Base-by-base conservation (phyloP, 208 protist genomes). In the Acanthamoeba royreba region DNA sequence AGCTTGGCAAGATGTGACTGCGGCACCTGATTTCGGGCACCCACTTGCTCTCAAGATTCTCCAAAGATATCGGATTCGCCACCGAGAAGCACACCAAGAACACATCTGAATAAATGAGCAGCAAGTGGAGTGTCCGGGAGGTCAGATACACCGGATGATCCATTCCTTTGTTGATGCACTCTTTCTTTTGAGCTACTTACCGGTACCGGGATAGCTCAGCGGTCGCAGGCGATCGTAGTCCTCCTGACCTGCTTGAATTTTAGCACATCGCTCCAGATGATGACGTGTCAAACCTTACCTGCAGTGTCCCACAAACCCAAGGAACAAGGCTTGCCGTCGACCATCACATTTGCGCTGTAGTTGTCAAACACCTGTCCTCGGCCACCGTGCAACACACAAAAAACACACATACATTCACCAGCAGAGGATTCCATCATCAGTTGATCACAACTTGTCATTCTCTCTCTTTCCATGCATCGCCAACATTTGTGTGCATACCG, bases 221-320 rank as follows among this genome's bases (percentile, higher is more conserved):
- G 79, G 79, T 46, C 79, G 79, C 79, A 87, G 33, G 4, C 79
- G 79, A 22, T 87, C 66, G 35, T 77, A 77, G 66, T 77, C 66
- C 17, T 77, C 79, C 79, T 87, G 49, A 2, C 79, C 43, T 0
- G 49, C 43, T 9, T 42, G 7, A 49, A 9, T 17, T 13, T 13
- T 28, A 74, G 13, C 63, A n/a, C 17, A 9, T 96, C 92, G 11
- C 47, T 49, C 72, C 93, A 94, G 4, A 98, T 94, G 93, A 97
- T 98, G 55, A 96, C 88, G 77, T 94, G 97, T 47, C 96, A 98
- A 9, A 90, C 49, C 45, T 94, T 96, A 72, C 61, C 63, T 15
- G 96, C 93, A 28, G 98, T 81, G 28, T 94, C 95, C 85, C 98
- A 98, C 86, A 95, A 98, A 40, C 97, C 83, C n/a, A 98, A 79